Base-by-base conservation (phyloP, 805 yeast species). In the Metschnikowia peoriensis region DNA sequence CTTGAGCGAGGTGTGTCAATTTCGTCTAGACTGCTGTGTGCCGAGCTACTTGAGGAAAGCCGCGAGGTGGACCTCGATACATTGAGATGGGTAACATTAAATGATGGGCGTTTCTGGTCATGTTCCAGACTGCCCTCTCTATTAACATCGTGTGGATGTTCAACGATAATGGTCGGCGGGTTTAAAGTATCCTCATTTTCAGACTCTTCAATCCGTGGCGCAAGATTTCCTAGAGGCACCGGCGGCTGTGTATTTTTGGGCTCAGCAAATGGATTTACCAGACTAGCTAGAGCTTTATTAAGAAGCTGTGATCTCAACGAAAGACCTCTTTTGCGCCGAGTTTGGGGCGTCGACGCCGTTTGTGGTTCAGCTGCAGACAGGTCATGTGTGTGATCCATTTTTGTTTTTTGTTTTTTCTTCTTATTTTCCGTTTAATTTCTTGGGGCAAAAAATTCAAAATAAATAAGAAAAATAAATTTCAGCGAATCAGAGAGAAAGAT, bases 221-320 rank as follows among this genome's bases (percentile, higher is more conserved):
- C 15, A 38, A 50, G 53, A 10, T 28, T 41, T 7, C 32, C 39
- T 15, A 50, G 41, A 8, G 42, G 49, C 34, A 50, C 53, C 7
- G 42, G 35, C 15, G 49, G 53, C 28, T 41, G 53, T 10, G 43
- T 11, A 14, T 41, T 56, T 37, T 62, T 54, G 37, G 57, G 54
- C 22, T 65, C 73, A 45, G 64, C 70, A 49, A 60, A 55, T 32
- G 58, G 63, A 11, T 55, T 55, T 34, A 53, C 51, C 50, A 50
- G 63, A 15, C 58, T 41, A 47, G 60, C 56, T 28, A 61, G 50
- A 14, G 73, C 65, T 54, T 76, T 81, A 62, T 76, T 81, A 69
- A 86, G 78, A 46, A 86, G 72, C 68, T 86, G 90, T 0, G 88
- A 75, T 54, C 92, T 73, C 51, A 86, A 66, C 8, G 89, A 83